These are phyloP conservation scores for Puccinia hordei DNA, from an alignment of 1,284 basidiomycete genomes.

Conservation along the genomic window DNA sequence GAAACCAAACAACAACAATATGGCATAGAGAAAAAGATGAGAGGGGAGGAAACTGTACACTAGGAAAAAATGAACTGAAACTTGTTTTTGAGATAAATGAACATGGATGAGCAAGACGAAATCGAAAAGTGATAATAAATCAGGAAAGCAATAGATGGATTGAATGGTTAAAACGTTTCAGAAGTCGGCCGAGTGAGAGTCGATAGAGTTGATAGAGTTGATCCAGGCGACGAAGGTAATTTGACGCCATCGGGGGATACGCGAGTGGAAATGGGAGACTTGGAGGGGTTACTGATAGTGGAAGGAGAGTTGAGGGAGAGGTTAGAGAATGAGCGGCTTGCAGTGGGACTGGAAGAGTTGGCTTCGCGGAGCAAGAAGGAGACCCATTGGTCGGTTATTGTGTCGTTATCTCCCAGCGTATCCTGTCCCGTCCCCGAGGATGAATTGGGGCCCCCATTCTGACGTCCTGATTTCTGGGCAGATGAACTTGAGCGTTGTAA, in stretches of 20 bases:
- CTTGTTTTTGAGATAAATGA: neutral
- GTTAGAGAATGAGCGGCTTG: conserved; percentile 8
- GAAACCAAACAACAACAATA: too few species aligned
- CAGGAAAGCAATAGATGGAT: neutral
- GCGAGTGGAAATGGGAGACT: conserved; percentile 7
- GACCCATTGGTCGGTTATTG: conserved; percentile 51
- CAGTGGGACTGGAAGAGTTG: conserved; percentile 27
- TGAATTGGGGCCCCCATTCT: neutral
- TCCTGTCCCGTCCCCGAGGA: neutral
- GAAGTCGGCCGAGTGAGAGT: conserved; percentile 39
- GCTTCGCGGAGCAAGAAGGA: conserved; percentile 50
- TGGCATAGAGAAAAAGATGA: too few species aligned
- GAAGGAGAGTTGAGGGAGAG: neutral
- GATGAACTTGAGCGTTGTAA: conserved; percentile 67
- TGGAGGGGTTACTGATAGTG: neutral
- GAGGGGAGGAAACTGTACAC: too few species aligned
- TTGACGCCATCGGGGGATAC: conserved; percentile 21
- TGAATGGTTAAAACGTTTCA: conserved; percentile 13
- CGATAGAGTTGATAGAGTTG: conserved; percentile 43
- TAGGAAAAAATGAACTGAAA: neutral
- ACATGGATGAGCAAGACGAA: neutral
- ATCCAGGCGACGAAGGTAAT: conserved; percentile 40
- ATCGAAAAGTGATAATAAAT: neutral
- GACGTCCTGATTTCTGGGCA: conserved; percentile 25
- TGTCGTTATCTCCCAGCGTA: conserved; percentile 48